These are phyloP conservation scores for Xylariaceae sp. DNA, from an alignment of 2,329 filamentous ascomycete species.

Conservation along the genomic window DNA sequence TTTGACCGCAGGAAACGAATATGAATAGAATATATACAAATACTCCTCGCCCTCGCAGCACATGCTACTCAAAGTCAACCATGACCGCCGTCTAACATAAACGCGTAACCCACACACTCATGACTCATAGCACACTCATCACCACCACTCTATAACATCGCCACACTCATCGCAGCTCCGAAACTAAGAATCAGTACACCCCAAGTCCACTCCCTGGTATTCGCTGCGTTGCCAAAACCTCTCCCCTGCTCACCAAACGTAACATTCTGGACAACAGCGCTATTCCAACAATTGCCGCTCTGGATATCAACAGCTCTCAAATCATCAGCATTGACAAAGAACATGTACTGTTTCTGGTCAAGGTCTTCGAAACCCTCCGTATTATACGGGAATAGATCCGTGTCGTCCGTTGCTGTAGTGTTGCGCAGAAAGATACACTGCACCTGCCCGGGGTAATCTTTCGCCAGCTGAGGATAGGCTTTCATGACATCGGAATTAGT, in stretches of 20 bases:
- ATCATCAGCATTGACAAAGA: conserved; percentile 71
- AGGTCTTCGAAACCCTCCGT: conserved; percentile 67
- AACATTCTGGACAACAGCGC: conserved; percentile 62
- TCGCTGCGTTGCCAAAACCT: conserved; percentile 37
- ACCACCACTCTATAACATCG: too few relatives aligned
- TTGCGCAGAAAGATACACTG: conserved; percentile 77
- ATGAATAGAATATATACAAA: too few relatives aligned
- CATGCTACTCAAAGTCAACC: too few relatives aligned
- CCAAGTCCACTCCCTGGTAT: conserved; percentile 12
- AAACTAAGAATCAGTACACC: conserved; percentile 3
- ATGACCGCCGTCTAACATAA: too few relatives aligned
- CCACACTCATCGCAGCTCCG: too few relatives aligned
- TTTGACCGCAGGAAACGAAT: too few relatives aligned
- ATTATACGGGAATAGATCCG: conserved; percentile 70
- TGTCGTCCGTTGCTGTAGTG: conserved; percentile 56
- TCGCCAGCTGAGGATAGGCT: conserved; percentile 57
- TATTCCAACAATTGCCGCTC: conserved; percentile 65
- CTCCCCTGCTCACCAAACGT: conserved; percentile 65
- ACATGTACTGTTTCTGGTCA: conserved; percentile 69
- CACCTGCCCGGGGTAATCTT: conserved; percentile 65
- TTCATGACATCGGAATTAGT: conserved; percentile 74
- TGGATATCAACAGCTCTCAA: conserved; percentile 61
- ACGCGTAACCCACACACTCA: too few relatives aligned
- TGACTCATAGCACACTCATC: too few relatives aligned
- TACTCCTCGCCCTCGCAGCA: too few relatives aligned